Evolutionary conservation across 2,329 filamentous ascomycete genomes (phyloP).

Genomic region (Sarocladiaceae sp.): DNA sequence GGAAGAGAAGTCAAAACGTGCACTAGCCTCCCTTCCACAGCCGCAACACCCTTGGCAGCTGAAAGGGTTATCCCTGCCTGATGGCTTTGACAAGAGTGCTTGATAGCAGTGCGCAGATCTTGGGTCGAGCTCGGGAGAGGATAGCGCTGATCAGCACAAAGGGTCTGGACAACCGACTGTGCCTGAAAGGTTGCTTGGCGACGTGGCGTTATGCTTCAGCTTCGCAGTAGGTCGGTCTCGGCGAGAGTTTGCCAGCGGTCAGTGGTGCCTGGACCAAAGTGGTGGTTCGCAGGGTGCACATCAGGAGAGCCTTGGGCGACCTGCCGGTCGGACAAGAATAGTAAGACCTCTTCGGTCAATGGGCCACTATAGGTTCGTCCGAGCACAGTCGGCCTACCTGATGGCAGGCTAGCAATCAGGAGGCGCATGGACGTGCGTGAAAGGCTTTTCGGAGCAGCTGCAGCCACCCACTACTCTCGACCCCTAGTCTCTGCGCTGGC

Average conservation of each 20-base stretch:
- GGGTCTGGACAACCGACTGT: neutral
- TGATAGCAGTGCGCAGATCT: neutral
- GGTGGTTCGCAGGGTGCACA: neutral
- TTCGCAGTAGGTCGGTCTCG: neutral
- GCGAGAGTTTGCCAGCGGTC: neutral
- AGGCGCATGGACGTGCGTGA: no score
- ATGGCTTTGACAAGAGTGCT: no score
- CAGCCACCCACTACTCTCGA: no score
- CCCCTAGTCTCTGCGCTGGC: no score
- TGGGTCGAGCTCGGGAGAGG: neutral
- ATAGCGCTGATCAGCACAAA: neutral
- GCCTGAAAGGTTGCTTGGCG: neutral
- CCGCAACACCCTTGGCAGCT: neutral
- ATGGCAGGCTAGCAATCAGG: no score
- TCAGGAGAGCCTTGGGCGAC: no score
- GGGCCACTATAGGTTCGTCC: no score
- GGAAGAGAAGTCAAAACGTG: neutral
- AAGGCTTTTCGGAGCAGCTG: no score
- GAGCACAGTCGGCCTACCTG: no score
- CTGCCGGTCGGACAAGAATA: no score
- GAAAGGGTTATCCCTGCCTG: neutral
- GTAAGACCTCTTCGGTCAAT: no score
- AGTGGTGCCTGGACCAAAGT: neutral
- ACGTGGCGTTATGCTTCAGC: slow-evolving; percentile 2
- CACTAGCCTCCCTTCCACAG: neutral